Percentiles rank a stretch among this genome's conserved stretches.
phyloP scores from a whole-genome alignment of 208 protist species.

The Borovskyia barvae region DNA sequence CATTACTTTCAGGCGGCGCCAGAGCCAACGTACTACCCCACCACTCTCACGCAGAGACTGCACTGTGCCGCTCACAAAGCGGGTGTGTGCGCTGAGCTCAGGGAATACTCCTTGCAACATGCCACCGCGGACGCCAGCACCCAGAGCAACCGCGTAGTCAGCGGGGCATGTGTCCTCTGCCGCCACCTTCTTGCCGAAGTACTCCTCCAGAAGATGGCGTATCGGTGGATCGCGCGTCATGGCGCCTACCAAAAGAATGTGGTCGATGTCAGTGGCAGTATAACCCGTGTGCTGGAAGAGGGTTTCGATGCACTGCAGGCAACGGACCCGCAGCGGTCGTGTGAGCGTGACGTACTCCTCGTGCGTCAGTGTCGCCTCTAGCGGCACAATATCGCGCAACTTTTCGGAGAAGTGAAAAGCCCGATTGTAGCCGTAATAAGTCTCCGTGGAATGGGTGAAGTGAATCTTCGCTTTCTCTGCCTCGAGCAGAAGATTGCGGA shows the following conservation, averaged over 20 bases:
- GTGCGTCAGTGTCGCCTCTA: conserved; percentile 83
- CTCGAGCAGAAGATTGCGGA: conserved; percentile 71
- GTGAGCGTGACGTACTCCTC: conserved; percentile 85
- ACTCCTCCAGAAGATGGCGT: conserved; percentile 77
- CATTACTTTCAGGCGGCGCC: conserved; percentile 11
- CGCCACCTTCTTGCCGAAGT: conserved; percentile 69
- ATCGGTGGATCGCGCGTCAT: conserved; percentile 92
- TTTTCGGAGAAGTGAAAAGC: conserved; percentile 88
- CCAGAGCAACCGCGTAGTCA: conserved; percentile 89
- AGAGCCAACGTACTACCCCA: conserved; percentile 36
- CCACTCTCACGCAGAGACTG: conserved; percentile 65
- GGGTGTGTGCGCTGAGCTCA: conserved; percentile 69
- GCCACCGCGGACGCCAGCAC: conserved; percentile 71
- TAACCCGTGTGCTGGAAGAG: conserved; percentile 71
- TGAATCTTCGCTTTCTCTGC: conserved; percentile 90
- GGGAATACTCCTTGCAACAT: conserved; percentile 86
- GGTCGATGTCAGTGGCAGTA: conserved; percentile 68
- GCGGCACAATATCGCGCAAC: conserved; percentile 80
- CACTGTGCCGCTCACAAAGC: conserved; percentile 79
- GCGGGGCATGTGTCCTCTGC: conserved; percentile 73
- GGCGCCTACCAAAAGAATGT: conserved; percentile 86
- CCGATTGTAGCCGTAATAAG: conserved; percentile 86
- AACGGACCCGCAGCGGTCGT: conserved; percentile 75
- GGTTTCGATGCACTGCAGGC: conserved; percentile 73
- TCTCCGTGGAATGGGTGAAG: conserved; percentile 89